These are phyloP conservation scores for Delonix regia DNA, from an alignment of 306 rosid species.

Conservation along the genomic window DNA sequence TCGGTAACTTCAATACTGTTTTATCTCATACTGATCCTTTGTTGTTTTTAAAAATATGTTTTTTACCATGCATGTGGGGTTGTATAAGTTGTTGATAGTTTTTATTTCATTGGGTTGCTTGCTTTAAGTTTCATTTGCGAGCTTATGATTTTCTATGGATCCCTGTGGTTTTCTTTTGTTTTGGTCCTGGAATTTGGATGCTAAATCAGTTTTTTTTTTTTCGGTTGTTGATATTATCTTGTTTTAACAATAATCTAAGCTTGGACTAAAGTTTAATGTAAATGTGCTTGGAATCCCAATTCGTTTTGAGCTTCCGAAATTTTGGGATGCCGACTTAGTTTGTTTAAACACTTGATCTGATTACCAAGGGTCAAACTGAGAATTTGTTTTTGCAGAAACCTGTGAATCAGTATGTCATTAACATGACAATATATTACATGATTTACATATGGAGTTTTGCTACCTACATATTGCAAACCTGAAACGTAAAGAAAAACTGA, in stretches of 20 bases:
- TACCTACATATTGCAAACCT: neutral
- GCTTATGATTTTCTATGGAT: constrained; percentile 14
- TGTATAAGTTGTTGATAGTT: neutral
- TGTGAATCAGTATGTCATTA: neutral
- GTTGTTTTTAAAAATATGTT: neutral
- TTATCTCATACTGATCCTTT: neutral
- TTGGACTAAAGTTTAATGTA: neutral
- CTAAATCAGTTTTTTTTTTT: neutral
- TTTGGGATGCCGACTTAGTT: neutral
- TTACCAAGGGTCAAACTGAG: neutral
- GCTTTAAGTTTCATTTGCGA: neutral
- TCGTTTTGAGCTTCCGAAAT: neutral
- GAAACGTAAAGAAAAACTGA: neutral
- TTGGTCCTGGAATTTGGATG: constrained; percentile 27
- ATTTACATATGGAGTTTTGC: neutral
- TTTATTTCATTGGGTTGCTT: constrained; percentile 13
- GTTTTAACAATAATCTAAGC: neutral
- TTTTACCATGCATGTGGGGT: constrained; percentile 24
- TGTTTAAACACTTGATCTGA: neutral
- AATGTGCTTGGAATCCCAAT: neutral
- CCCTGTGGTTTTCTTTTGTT: neutral
- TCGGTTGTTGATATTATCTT: neutral
- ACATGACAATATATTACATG: neutral
- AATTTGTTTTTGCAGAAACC: neutral
- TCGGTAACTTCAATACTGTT: constrained; percentile 53